phyloP scores from a whole-genome alignment of 805 yeast species.

The Kluyveromyces nonfermentans region DNA sequence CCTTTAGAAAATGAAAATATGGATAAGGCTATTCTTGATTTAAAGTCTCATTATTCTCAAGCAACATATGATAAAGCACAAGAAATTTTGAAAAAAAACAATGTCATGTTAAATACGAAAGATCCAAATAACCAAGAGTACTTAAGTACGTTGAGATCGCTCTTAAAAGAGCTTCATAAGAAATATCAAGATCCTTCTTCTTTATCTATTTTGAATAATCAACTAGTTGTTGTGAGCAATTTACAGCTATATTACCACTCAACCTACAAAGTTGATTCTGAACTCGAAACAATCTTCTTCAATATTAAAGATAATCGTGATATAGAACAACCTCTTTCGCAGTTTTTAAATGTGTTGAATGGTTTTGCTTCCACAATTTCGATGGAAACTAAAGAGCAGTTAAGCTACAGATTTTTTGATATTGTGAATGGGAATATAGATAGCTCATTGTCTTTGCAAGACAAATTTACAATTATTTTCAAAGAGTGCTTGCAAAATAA shows the following conservation, averaged over 20 bases:
- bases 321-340: conserved; percentile 22
- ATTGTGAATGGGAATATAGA: conserved; percentile 29
- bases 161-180: conserved; percentile 63
- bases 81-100: conserved; percentile 18
- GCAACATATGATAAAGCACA: conserved; percentile 42
- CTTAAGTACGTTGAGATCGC: conserved; percentile 60
- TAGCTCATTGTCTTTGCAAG: conserved; percentile 27
- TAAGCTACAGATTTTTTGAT: conserved; percentile 31
- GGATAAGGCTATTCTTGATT: conserved; percentile 35
- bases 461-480: conserved; percentile 31
- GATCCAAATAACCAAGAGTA: conserved; percentile 35
- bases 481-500: conserved; percentile 33
- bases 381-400: conserved; percentile 26
- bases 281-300: conserved; percentile 24
- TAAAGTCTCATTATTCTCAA: conserved; percentile 44
- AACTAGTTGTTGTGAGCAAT: conserved; percentile 22
- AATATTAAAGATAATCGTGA: conserved; percentile 13
- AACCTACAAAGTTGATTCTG: conserved; percentile 19
- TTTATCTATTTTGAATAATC: conserved; percentile 32
- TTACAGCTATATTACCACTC: conserved; percentile 26
- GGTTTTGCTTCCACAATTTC: conserved; percentile 35
- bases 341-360: conserved; percentile 28
- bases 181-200: conserved; percentile 52
- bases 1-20: conserved; percentile 39
- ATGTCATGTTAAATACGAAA: conserved; percentile 14